Evolutionary conservation across 2,329 filamentous ascomycete species (phyloP).

Genomic region (Neonectria magnoliae): DNA sequence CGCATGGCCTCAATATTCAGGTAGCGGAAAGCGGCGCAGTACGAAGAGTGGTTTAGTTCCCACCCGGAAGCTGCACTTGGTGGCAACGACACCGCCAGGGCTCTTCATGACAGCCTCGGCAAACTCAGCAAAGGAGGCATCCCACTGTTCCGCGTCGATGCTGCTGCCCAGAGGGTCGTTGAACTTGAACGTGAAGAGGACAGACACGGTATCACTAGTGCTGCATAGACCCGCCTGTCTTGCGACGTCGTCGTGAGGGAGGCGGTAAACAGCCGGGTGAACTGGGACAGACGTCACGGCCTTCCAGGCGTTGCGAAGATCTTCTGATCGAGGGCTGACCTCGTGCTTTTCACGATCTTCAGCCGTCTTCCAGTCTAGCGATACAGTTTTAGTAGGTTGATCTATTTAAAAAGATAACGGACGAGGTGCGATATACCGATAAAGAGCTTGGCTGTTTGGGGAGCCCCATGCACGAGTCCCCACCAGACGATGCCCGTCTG

Average conservation of each 20-base stretch:
- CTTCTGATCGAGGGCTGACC: background rate
- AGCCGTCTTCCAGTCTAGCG: constrained; percentile 18
- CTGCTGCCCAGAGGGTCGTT: background rate
- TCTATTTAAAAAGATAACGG: background rate
- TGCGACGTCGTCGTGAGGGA: background rate
- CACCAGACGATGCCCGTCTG: constrained; percentile 25
- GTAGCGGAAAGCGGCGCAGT: constrained; percentile 11
- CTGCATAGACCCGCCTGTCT: constrained; percentile 4
- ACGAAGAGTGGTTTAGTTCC: background rate
- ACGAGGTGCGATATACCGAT: constrained; percentile 4
- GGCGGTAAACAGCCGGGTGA: background rate
- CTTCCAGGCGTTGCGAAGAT: constrained; percentile 6
- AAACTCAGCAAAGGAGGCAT: background rate
- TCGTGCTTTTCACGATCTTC: constrained; percentile 3
- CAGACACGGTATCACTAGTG: background rate
- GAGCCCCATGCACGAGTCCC: constrained; percentile 8
- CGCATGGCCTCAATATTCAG: background rate
- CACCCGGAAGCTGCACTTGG: constrained; percentile 4
- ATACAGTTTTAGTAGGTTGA: background rate
- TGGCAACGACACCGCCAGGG: constrained; percentile 11
- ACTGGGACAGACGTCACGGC: background rate
- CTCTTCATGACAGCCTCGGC: background rate
- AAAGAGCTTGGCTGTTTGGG: constrained; percentile 18
- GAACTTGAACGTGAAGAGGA: constrained; percentile 12
- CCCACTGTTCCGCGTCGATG: background rate